A percentile compares a stretch with the other conserved stretches of the same genome.
Conservation (phyloP, 2,329 filamentous ascomycete species). For the Dactylella cylindrospora region DNA sequence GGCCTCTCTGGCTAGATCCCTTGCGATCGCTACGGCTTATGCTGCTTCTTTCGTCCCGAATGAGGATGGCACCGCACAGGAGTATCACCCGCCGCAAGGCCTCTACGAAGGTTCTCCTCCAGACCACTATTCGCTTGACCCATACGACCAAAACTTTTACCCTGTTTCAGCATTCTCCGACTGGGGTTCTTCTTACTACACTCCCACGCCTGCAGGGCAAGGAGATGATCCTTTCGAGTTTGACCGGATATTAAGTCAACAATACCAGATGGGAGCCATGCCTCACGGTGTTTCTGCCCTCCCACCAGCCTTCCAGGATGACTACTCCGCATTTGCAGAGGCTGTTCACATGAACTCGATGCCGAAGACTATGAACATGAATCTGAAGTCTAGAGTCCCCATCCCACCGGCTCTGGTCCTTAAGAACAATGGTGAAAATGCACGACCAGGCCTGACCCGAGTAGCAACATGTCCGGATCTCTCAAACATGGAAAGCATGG, state of each 20-base stretch:
- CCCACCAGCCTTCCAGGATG: slow-evolving; percentile 44
- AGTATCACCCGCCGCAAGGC: slow-evolving; percentile 24
- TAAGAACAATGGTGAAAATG: slow-evolving; percentile 17
- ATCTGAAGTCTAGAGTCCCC: slow-evolving; percentile 22
- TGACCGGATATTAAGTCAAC: slow-evolving; percentile 40
- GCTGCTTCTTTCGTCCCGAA: slow-evolving; percentile 41
- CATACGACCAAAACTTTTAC: slow-evolving; percentile 46
- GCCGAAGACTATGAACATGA: slow-evolving; percentile 45
- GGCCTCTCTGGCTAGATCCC: slow-evolving; percentile 47
- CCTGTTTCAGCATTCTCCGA: slow-evolving; percentile 49
- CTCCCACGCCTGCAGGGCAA: slow-evolving; percentile 47
- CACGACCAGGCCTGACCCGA: slow-evolving; percentile 27
- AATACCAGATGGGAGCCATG: slow-evolving; percentile 27
- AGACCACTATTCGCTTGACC: slow-evolving; percentile 25
- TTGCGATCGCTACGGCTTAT: slow-evolving; percentile 45
- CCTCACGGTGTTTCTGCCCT: slow-evolving; percentile 29
- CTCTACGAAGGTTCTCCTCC: slow-evolving; percentile 41
- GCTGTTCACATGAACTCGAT: slow-evolving; percentile 47
- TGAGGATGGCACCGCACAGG: slow-evolving; percentile 40
- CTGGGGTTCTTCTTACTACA: slow-evolving; percentile 48
- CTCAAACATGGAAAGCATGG: slow-evolving; percentile 21
- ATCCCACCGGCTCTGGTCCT: slow-evolving; percentile 35
- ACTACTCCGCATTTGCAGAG: slow-evolving; percentile 47
- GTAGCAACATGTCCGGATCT: slow-evolving; percentile 37
- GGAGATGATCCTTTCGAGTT: slow-evolving; percentile 49